Conservation (phyloP, 345 rosid genomes). For the Mangifera indica region DNA sequence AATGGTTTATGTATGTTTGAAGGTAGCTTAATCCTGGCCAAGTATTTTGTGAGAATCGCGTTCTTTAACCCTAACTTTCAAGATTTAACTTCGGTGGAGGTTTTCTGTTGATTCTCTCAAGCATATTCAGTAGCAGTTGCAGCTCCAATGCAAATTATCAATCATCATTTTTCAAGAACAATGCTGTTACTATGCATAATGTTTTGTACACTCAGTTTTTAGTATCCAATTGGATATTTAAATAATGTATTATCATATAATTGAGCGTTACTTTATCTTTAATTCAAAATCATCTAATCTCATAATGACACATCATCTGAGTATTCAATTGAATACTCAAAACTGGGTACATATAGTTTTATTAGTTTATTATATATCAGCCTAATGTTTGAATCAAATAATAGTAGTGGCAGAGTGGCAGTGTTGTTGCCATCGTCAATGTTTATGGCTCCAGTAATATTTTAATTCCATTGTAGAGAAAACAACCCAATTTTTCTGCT, state of each 20-base stretch:
- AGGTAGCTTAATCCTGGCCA: background rate
- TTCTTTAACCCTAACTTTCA: slow-evolving; percentile 1
- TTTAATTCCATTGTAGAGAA: too few species aligned
- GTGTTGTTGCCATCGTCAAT: background rate
- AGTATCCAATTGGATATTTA: too few species aligned
- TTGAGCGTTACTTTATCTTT: too few species aligned
- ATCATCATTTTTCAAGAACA: slow-evolving; percentile 4
- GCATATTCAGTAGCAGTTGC: background rate
- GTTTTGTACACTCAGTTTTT: too few species aligned
- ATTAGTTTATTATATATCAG: background rate
- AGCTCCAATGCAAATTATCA: background rate
- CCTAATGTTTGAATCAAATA: background rate
- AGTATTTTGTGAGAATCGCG: background rate
- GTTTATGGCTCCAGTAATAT: background rate
- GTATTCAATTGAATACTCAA: too few species aligned
- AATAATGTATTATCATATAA: too few species aligned
- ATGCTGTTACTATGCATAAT: slow-evolving; percentile 3
- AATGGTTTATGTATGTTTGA: slow-evolving; percentile 3
- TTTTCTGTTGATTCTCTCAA: background rate
- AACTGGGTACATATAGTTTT: too few species aligned
- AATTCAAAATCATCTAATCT: too few species aligned
- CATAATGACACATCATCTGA: too few species aligned
- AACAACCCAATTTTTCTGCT: too few species aligned
- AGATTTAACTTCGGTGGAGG: slow-evolving; percentile 19
- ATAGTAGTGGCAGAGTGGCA: too few species aligned